Base-by-base conservation (phyloP, 2,329 filamentous ascomycete genomes). In the Epichloe gansuensis region DNA sequence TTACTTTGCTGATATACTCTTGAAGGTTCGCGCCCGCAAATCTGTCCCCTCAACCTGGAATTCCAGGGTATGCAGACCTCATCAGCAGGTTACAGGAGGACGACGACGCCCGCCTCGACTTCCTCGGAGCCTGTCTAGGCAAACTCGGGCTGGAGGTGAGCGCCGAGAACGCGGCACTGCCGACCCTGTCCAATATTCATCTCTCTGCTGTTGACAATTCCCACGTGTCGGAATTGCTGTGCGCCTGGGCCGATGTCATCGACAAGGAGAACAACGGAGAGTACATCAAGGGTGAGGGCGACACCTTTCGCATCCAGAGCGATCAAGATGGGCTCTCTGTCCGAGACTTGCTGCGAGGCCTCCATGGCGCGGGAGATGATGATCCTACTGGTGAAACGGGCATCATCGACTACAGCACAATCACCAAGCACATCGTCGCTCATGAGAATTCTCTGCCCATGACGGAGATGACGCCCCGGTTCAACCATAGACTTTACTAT, bases 141-240 rank as follows among this genome's bases (percentile, higher is more conserved):
- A 95, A 93, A 63, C 75, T 98, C 11, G 89, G 88, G 1, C 75
- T 98, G n/a, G 79, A 85, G 54, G 82, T 91, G 50, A 88, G 80
- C 65, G 74, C 83, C 57, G 81, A 88, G 48, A 76, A 79, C 60
- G 75, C 82, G 60, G 75, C 79, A 59, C 78, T 90, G 66, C 90
- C 89, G 12, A 85, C 86, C 54, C 81, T 95, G 39, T 95, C 91
- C 56, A 81, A 76, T 59, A 74, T 96, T 48, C 88, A 96, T 69
- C 75, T 97, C 50, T 91, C 90, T 43, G 84, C 87, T 54, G 67
- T 82, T 48, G 72, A 82, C 58, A 75, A 80, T 47, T 69, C 73
- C 60, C 80, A 85, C 42, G 80, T 89, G n/a, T 73, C 79, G 44
- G 78, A 86, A 59, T 71, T 93, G 31, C 68, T 95, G 25, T 72